A percentile compares a stretch with the other conserved stretches of the same genome.
Conservation (phyloP, 2,329 filamentous ascomycete species). For the Cercospora canescens region DNA sequence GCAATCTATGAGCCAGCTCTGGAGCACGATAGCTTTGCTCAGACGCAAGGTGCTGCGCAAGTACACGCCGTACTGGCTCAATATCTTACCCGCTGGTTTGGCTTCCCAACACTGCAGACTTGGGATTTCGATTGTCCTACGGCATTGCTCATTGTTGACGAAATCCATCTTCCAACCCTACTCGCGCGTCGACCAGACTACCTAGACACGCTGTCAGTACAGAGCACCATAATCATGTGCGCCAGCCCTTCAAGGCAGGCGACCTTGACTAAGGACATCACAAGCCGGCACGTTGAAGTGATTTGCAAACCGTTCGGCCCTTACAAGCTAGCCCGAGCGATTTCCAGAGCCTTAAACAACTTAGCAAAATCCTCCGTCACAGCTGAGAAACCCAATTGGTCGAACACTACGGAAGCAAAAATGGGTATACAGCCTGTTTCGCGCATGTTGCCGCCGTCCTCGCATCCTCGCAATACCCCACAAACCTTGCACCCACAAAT, state of each 20-base stretch:
- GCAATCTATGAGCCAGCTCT: constrained; percentile 27
- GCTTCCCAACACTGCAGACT: constrained; percentile 25
- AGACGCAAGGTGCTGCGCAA: constrained; percentile 23
- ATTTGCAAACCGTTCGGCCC: constrained; percentile 26
- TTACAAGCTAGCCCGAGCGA: constrained; percentile 22
- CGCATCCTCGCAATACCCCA: not conserved
- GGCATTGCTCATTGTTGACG: constrained; percentile 26
- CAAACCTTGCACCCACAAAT: not conserved
- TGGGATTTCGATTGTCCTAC: constrained; percentile 25
- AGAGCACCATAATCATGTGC: constrained; percentile 37
- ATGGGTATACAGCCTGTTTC: not conserved
- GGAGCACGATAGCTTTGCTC: constrained; percentile 24
- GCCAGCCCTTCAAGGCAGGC: constrained; percentile 33
- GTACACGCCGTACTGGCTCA: constrained; percentile 25
- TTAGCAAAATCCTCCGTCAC: not conserved
- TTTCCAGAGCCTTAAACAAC: constrained; percentile 20
- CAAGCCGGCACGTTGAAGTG: constrained; percentile 21
- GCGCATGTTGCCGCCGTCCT: too few relatives aligned
- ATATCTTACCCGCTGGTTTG: constrained; percentile 27
- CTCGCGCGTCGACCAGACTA: constrained; percentile 17
- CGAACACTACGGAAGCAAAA: not conserved
- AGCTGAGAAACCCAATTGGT: not conserved
- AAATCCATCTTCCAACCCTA: constrained; percentile 27
- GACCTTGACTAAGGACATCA: constrained; percentile 24
- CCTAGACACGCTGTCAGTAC: constrained; percentile 17